Evolutionary conservation across 2,329 filamentous ascomycete species (phyloP).

Genomic region (Aureobasidium sp.): DNA sequence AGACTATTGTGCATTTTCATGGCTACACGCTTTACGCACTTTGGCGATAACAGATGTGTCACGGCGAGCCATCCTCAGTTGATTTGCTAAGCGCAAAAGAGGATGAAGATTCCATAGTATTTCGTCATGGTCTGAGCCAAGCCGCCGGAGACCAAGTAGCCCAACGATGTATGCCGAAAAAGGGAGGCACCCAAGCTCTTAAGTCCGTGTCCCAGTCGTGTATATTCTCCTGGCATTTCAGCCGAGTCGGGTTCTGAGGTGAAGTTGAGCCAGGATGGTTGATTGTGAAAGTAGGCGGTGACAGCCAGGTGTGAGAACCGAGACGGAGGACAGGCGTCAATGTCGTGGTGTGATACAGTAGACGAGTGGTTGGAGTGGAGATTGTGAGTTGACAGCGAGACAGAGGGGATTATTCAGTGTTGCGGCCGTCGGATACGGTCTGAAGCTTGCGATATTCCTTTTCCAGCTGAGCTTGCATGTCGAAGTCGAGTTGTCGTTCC

Average conservation of each 20-base stretch:
- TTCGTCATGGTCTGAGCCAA: background rate
- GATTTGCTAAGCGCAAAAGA: background rate
- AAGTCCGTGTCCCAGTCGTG: background rate
- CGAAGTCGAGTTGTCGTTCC: conserved; percentile 89
- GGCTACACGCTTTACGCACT: background rate
- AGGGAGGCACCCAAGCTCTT: background rate
- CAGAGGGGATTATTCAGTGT: background rate
- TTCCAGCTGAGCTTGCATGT: conserved; percentile 79
- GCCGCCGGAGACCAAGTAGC: background rate
- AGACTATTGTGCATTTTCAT: background rate
- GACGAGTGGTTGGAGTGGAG: background rate
- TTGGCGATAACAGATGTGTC: background rate
- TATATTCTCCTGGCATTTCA: background rate
- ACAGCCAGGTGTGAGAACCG: background rate
- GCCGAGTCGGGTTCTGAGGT: background rate
- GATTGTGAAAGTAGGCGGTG: background rate
- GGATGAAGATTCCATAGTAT: background rate
- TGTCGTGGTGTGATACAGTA: too few species aligned
- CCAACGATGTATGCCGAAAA: background rate
- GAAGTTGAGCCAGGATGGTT: background rate
- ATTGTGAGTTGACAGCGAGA: background rate
- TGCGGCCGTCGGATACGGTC: conserved; percentile 54
- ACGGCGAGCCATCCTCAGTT: background rate
- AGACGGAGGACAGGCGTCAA: background rate
- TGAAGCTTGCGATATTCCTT: conserved; percentile 86